Percentiles rank a stretch among this genome's conserved stretches.
Evolutionary conservation across 2,329 filamentous ascomycete genomes (phyloP).

Genomic region (Biscogniauxia mediterranea): DNA sequence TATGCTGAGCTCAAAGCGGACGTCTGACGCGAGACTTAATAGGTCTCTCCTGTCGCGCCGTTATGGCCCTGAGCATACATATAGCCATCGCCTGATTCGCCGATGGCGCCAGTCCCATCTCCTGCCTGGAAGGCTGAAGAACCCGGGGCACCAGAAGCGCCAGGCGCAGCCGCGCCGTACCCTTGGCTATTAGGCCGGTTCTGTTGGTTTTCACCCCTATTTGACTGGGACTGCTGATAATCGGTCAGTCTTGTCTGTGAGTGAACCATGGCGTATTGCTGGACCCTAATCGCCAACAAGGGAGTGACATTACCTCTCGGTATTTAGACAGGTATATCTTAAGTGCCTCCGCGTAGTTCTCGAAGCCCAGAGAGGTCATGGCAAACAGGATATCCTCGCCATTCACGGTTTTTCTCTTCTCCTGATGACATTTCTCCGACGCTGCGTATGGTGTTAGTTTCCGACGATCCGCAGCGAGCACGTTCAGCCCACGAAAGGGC

Average conservation of each 20-base stretch:
- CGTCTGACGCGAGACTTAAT: slow-evolving; percentile 37
- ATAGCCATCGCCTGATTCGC: slow-evolving; percentile 47
- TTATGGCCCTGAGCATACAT: slow-evolving; percentile 59
- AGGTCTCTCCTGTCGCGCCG: slow-evolving; percentile 54
- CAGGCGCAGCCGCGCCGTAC: slow-evolving; percentile 43
- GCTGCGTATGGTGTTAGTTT: slow-evolving; percentile 53
- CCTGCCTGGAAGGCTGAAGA: slow-evolving; percentile 44
- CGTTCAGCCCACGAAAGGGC: neutral
- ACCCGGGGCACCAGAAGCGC: slow-evolving; percentile 39
- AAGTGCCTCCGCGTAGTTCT: slow-evolving; percentile 96
- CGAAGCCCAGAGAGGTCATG: slow-evolving; percentile 98
- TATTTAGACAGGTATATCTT: slow-evolving; percentile 99
- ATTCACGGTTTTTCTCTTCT: slow-evolving; percentile 99
- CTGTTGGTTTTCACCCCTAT: slow-evolving; percentile 58
- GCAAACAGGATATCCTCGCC: slow-evolving; percentile 98
- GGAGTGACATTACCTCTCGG: slow-evolving; percentile 72
- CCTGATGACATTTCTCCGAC: slow-evolving; percentile 98
- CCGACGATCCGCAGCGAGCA: slow-evolving; percentile 13
- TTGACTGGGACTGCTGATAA: slow-evolving; percentile 72
- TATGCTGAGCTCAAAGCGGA: slow-evolving; percentile 7
- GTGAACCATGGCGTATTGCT: slow-evolving; percentile 6
- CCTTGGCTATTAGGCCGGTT: slow-evolving; percentile 53
- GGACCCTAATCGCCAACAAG: slow-evolving; percentile 2
- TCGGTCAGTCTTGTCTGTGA: slow-evolving; percentile 29
- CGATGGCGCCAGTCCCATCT: slow-evolving; percentile 43